Conservation (phyloP, 306 rosid species). For the Amphicarpaea edgeworthii region DNA sequence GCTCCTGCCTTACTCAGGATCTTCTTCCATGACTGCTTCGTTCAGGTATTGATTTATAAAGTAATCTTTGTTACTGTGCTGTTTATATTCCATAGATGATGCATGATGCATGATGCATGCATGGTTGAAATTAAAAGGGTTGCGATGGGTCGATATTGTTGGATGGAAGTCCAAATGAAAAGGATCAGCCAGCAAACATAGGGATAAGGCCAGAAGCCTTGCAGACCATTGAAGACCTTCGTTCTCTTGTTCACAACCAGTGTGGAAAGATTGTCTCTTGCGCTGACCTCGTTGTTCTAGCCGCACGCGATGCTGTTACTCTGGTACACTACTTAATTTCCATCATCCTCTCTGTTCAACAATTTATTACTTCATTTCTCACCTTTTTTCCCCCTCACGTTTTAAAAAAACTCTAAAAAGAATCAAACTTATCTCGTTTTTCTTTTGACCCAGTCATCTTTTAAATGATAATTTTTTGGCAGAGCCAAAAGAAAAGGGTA, state of each 20-base stretch:
- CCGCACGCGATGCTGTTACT: conserved; percentile 64
- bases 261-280: conserved; percentile 68
- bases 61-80: neutral
- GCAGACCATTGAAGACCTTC: conserved; percentile 57
- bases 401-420: neutral
- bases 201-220: conserved; percentile 54
- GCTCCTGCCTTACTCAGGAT: conserved; percentile 67
- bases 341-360: neutral
- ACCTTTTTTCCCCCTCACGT: no score
- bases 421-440: neutral
- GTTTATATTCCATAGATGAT: no score
- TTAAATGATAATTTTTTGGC: neutral
- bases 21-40: conserved; percentile 72
- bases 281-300: conserved; percentile 58
- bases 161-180: conserved; percentile 56
- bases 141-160: conserved; percentile 68
- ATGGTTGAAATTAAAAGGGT: no score
- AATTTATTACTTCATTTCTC: no score
- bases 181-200: conserved; percentile 53
- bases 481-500: neutral
- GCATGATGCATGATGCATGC: no score
- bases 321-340: conserved; percentile 37
- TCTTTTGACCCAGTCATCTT: neutral
- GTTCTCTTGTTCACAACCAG: conserved; percentile 43
- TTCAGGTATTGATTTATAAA: conserved; percentile 52